Base-by-base conservation (phyloP, 2,329 filamentous ascomycete genomes). In the Alternaria sp. region DNA sequence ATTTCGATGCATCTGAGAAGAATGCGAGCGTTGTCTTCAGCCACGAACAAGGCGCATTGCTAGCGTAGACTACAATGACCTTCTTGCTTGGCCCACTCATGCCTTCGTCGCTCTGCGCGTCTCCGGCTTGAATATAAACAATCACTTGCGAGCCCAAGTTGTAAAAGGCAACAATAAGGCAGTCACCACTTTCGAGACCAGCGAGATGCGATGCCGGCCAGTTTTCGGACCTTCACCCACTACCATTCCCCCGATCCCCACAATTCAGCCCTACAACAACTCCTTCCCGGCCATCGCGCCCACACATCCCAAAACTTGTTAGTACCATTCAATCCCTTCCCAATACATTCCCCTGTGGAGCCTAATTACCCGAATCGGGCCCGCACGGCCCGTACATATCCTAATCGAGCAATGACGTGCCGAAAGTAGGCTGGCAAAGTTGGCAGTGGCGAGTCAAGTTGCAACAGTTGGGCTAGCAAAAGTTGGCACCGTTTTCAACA, bases 401-500 rank as follows among this genome's bases (percentile, higher is more conserved):
- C 40, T 4, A 27, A 54, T 45, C 4, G 28, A 18, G 52, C 20
- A 54, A 45, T 44, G 22, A 44, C 25, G 40, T 30, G 27, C 20
- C 38, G 20, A 54, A 54, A 54, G 46, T 25, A 50, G 46, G 46
- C 1, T 38, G 46, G 46, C 30, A 54, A 45, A 54, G 52, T 54
- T 54, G 52, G 52, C 52, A 52, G 34, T 18, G 49, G 36, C 32
- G 36, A 41, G 22, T 18, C 20, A 12, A 41, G 38, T 41, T 20
- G 38, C 38, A 22, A 11, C 8, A 10, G 10, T n/a, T 16, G 22
- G 36, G 25, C 11, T 27, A 38, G 51, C 11, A 54, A 38, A 56
- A 56, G 53, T 56, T 56, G 53, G 53, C 53, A 56, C 53, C 14
- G 44, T 48, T n/a, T 56, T 56, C 53, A 3, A 56, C 30, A 25